These are phyloP conservation scores for Cornus suecica DNA, from an alignment of 148 eudicot genomes.

Conservation along the genomic window DNA sequence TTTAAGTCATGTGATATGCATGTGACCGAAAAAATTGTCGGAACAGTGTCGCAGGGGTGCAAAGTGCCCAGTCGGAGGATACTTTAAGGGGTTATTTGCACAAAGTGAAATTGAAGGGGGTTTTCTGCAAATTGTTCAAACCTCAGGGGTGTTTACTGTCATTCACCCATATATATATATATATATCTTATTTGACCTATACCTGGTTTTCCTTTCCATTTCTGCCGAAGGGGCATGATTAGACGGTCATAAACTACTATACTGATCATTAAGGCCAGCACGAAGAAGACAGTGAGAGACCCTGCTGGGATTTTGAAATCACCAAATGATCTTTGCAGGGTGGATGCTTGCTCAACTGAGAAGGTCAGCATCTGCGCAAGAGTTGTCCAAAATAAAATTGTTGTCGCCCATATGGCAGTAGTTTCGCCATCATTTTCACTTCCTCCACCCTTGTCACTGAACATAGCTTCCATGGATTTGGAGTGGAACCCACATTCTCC, in stretches of 20 bases:
- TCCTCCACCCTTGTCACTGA: slow-evolving; percentile 76
- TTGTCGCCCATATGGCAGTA: slow-evolving; percentile 89
- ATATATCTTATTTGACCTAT: not conserved
- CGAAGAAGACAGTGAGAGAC: slow-evolving; percentile 74
- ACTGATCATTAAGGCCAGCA: slow-evolving; percentile 58
- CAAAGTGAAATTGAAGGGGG: too few relatives aligned
- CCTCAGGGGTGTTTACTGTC: too few relatives aligned
- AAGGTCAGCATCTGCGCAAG: slow-evolving; percentile 89
- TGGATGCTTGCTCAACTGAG: slow-evolving; percentile 75
- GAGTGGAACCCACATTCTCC: slow-evolving; percentile 1
- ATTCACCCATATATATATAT: not conserved
- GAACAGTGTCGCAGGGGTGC: too few relatives aligned
- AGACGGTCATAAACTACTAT: slow-evolving; percentile 62
- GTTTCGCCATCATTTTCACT: slow-evolving; percentile 72
- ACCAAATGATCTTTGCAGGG: slow-evolving; percentile 64
- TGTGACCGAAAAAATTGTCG: too few relatives aligned
- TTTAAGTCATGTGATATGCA: too few relatives aligned
- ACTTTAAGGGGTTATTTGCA: too few relatives aligned
- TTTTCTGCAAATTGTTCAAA: too few relatives aligned
- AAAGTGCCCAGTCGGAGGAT: too few relatives aligned
- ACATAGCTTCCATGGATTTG: slow-evolving; percentile 79
- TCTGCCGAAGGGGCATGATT: slow-evolving; percentile 59
- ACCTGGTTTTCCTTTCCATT: slow-evolving; percentile 65
- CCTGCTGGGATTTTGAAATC: slow-evolving; percentile 70
- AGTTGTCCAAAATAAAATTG: slow-evolving; percentile 76